Conservation (phyloP, 495 filamentous ascomycete species). For the Podospora anserina region DNA sequence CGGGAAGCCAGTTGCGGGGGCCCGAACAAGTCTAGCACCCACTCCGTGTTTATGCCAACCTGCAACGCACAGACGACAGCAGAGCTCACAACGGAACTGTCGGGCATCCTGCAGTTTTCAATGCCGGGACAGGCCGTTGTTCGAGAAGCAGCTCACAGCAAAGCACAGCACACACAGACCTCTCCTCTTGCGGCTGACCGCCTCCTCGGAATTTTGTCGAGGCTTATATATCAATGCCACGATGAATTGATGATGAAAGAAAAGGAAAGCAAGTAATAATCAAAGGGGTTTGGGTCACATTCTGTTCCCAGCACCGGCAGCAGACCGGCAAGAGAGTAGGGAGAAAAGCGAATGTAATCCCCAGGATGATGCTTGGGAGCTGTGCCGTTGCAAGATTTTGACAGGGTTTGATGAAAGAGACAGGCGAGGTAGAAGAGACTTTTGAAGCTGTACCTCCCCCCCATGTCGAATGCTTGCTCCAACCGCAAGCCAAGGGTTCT, state of each 20-base stretch:
- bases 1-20: slow-evolving; percentile 14
- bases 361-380: neutral
- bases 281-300: neutral
- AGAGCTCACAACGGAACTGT: slow-evolving; percentile 25
- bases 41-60: slow-evolving; percentile 33
- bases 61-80: slow-evolving; percentile 30
- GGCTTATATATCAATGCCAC: neutral
- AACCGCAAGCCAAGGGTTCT: neutral
- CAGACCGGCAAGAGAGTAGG: neutral
- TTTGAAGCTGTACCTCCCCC: slow-evolving; percentile 3
- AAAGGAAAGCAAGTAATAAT: neutral
- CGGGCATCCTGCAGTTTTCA: slow-evolving; percentile 23
- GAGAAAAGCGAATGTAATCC: neutral
- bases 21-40: slow-evolving; percentile 24
- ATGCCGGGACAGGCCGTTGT: slow-evolving; percentile 30
- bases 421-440: neutral
- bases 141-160: slow-evolving; percentile 15
- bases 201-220: neutral
- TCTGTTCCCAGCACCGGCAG: neutral
- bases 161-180: neutral
- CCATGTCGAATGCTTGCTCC: neutral
- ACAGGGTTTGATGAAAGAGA: neutral
- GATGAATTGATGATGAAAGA: neutral
- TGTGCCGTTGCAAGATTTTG: slow-evolving; percentile 6
- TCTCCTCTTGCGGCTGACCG: neutral